A percentile compares a stretch with the other conserved stretches of the same genome.
phyloP scores from a whole-genome alignment of 352 stramenopile species.

The Phytophthora vignae region DNA sequence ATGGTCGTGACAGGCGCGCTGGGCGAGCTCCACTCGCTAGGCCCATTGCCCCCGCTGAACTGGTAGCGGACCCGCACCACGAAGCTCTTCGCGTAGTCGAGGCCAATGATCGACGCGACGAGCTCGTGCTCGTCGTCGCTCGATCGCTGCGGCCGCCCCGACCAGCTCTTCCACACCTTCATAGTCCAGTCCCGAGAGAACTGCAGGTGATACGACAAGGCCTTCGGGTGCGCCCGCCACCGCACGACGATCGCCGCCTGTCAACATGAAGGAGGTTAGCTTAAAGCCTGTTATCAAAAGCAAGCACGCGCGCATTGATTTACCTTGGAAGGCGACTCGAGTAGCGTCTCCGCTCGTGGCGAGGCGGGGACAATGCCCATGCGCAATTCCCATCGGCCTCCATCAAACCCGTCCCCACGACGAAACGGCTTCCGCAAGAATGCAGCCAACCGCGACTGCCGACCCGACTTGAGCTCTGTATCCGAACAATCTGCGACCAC shows the following conservation, averaged over 20 bases:
- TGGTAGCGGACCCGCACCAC: constrained; percentile 78
- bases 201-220: constrained; percentile 69
- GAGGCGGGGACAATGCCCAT: constrained; percentile 53
- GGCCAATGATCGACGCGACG: constrained; percentile 67
- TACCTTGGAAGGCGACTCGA: constrained; percentile 77
- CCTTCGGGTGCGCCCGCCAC: constrained; percentile 64
- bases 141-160: constrained; percentile 51
- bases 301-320: neutral
- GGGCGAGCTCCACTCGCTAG: constrained; percentile 68
- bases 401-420: constrained; percentile 60
- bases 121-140: constrained; percentile 65
- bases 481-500: constrained; percentile 69
- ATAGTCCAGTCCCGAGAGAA: constrained; percentile 78
- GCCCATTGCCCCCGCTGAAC: constrained; percentile 52
- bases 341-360: constrained; percentile 51
- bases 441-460: constrained; percentile 62
- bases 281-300: neutral
- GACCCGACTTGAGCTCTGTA: constrained; percentile 49
- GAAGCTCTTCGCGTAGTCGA: constrained; percentile 81
- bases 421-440: constrained; percentile 81
- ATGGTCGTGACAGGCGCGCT: constrained; percentile 59
- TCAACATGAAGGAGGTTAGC: neutral
- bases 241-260: constrained; percentile 71
- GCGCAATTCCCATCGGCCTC: constrained; percentile 47
- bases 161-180: constrained; percentile 86